These are phyloP conservation scores for Ulota crispa DNA, from an alignment of 225 moss, liverwort and hornwort species.

Conservation along the genomic window DNA sequence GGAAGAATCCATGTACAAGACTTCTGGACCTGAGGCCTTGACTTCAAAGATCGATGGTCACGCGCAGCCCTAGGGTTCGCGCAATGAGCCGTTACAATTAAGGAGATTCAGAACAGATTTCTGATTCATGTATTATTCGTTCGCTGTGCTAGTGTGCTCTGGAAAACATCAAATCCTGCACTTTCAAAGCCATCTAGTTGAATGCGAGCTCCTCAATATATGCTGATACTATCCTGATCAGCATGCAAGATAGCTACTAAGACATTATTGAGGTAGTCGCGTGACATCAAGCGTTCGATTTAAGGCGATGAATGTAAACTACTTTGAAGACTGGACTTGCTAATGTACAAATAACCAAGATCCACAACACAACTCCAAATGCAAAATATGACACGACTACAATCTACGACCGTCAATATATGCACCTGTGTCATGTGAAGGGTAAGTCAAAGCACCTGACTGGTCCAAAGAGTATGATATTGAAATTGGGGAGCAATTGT, in stretches of 20 bases:
- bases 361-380: conserved; percentile 9
- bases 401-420: neutral
- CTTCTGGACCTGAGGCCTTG: conserved; percentile 32
- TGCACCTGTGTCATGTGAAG: neutral
- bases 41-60: conserved; percentile 29
- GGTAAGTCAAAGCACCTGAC: conserved; percentile 36
- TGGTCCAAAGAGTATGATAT: conserved; percentile 61
- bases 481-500: conserved; percentile 65
- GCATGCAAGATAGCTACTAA: neutral
- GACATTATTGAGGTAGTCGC: neutral
- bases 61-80: conserved; percentile 29
- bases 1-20: conserved; percentile 34
- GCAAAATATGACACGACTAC: neutral
- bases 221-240: neutral
- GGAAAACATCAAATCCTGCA: conserved; percentile 14
- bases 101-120: conserved; percentile 16
- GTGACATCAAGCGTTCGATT: neutral
- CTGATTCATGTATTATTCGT: neutral
- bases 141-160: neutral
- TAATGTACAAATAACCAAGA: neutral
- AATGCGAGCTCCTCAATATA: neutral
- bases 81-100: conserved; percentile 30
- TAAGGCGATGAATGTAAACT: neutral
- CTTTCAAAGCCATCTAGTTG: neutral
- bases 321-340: neutral